Base-by-base conservation (phyloP, 495 filamentous ascomycete genomes). In the Aspergillus incahuasiensis region DNA sequence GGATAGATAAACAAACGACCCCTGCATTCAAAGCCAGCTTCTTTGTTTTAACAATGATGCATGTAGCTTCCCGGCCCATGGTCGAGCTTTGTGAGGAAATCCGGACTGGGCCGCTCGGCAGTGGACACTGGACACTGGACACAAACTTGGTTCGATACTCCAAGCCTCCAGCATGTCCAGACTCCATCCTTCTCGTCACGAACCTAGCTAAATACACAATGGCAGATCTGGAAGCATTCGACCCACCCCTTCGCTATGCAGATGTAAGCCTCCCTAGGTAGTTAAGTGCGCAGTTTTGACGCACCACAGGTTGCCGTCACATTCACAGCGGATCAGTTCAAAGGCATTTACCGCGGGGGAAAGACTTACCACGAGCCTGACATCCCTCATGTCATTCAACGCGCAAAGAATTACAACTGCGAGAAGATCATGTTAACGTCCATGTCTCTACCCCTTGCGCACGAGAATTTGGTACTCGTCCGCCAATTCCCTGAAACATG, bases 291-390 rank as follows among this genome's bases (percentile, higher is more conserved):
- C 22, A 46, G 16, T 30, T 7, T n/a, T 48, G 8, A 48, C n/a
- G 9, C 2, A 0, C 15, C 19, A n/a, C 50, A 66, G 68, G 68
- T 67, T 1, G 68, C 62, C 0, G 65, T 70, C 2, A 67, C 68
- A 22, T 70, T 52, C 57, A 70, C 68, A 1, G 65, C 68, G n/a
- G 62, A 67, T 28, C 63, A 68, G 57, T 70, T 68, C 55, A 65
- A 63, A 24, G 65, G 65, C 15, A 62, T 70, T 42, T 70, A 70
- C 42, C 65, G 68, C 13, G 32, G 32, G 0, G 65, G 63, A 24
- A 70, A 70, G 39, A 32, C 58, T 48, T 68, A 70, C 55, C 68
- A 70, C 20, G 62, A 60, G 19, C 44, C 63, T 0, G 68, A 70
- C 20, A 68, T 63, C 25, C 52, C 24, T 0, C 53, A 62, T 7